Evolutionary conservation across 2,329 filamentous ascomycete genomes (phyloP).

Genomic region (Dactylella cylindrospora): DNA sequence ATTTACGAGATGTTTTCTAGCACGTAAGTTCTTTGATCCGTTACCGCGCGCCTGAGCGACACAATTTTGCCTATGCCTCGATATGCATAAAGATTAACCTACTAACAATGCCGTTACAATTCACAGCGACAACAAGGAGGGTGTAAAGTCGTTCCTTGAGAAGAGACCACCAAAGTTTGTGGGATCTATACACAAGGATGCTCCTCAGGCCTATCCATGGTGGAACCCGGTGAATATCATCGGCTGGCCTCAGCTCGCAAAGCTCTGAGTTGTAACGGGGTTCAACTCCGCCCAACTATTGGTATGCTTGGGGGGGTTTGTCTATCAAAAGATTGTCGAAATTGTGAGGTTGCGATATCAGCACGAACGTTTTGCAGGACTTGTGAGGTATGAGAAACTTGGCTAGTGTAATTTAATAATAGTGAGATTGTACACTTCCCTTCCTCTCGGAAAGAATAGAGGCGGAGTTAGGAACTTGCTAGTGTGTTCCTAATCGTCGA

Average conservation of each 20-base stretch:
- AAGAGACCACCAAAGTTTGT: slow-evolving; percentile 66
- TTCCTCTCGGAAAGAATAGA: too few relatives aligned
- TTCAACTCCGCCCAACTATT: too few relatives aligned
- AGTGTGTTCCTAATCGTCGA: too few relatives aligned
- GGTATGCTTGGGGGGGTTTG: too few relatives aligned
- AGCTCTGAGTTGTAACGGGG: slow-evolving; percentile 1
- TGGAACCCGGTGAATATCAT: slow-evolving; percentile 62
- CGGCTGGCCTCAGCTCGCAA: slow-evolving; percentile 29
- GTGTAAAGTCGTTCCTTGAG: slow-evolving; percentile 68
- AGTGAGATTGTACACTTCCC: too few relatives aligned
- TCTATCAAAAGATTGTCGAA: too few relatives aligned
- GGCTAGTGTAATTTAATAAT: too few relatives aligned
- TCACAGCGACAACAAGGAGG: slow-evolving; percentile 65
- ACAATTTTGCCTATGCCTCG: not conserved
- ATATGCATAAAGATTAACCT: too few relatives aligned
- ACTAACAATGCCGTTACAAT: not conserved
- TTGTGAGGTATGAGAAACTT: too few relatives aligned
- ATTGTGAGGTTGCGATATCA: too few relatives aligned
- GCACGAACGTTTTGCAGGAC: too few relatives aligned
- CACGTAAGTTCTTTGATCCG: slow-evolving; percentile 48
- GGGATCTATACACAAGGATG: slow-evolving; percentile 63
- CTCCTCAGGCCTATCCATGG: slow-evolving; percentile 66
- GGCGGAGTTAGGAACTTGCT: too few relatives aligned
- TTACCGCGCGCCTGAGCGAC: not conserved
- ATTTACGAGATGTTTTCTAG: slow-evolving; percentile 63